A percentile compares a stretch with the other conserved stretches of the same genome.
Conservation (phyloP, 2,329 filamentous ascomycete genomes). For the Paraphaeosphaeria sporulosa region DNA sequence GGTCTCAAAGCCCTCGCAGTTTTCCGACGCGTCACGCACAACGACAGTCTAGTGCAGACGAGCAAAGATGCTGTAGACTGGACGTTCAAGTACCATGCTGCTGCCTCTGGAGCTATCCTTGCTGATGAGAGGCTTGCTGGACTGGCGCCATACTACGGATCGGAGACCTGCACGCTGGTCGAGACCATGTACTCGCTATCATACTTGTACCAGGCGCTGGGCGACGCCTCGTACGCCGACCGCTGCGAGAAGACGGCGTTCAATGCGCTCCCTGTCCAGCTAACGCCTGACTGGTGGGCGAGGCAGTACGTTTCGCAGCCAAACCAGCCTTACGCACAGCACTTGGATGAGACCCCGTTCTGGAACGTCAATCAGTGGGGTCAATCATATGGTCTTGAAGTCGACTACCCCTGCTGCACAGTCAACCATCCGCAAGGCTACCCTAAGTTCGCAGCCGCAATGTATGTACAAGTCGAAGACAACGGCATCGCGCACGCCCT, state of each 20-base stretch:
- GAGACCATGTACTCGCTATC: slow-evolving; percentile 61
- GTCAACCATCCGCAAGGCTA: slow-evolving; percentile 67
- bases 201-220: slow-evolving; percentile 60
- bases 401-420: slow-evolving; percentile 62
- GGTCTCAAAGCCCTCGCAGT: slow-evolving; percentile 55
- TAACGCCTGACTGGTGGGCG: slow-evolving; percentile 63
- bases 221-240: slow-evolving; percentile 59
- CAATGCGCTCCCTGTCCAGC: slow-evolving; percentile 62
- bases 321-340: slow-evolving; percentile 61
- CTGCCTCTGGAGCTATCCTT: slow-evolving; percentile 58
- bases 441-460: slow-evolving; percentile 62
- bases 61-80: slow-evolving; percentile 52
- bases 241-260: slow-evolving; percentile 61
- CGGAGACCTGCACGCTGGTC: slow-evolving; percentile 61
- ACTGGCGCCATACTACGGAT: slow-evolving; percentile 52
- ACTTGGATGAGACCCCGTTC: slow-evolving; percentile 35
- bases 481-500: slow-evolving; percentile 60
- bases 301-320: slow-evolving; percentile 64
- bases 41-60: slow-evolving; percentile 50
- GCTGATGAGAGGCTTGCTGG: slow-evolving; percentile 60
- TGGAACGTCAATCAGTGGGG: slow-evolving; percentile 16
- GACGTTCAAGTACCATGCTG: slow-evolving; percentile 58
- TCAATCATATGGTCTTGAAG: slow-evolving; percentile 60
- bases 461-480: slow-evolving; percentile 54
- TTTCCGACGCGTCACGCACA: slow-evolving; percentile 54